These are phyloP conservation scores for Kwoniella sp. DNA, from an alignment of 768 basidiomycete genomes.

Conservation along the genomic window DNA sequence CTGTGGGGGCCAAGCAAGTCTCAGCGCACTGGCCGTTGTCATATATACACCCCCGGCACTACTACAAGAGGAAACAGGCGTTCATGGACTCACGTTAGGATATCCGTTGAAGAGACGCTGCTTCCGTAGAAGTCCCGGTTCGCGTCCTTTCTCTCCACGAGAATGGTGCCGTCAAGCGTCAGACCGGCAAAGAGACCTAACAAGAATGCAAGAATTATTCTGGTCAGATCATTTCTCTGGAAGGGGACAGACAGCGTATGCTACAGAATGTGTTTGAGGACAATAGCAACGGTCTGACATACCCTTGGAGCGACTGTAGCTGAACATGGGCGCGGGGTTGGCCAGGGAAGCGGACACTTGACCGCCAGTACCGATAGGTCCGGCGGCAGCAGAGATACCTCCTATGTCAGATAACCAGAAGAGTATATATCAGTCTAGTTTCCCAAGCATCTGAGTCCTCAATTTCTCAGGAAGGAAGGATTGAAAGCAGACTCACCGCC, in stretches of 20 bases:
- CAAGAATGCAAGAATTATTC: neutral
- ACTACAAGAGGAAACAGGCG: neutral
- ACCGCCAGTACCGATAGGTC: conserved; percentile 92
- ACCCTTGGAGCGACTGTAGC: conserved; percentile 95
- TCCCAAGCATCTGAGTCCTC: conserved; percentile 3
- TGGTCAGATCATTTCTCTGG: neutral
- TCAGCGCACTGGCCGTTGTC: too few relatives aligned
- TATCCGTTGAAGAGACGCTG: conserved; percentile 80
- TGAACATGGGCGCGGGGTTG: conserved; percentile 96
- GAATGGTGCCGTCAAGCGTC: conserved; percentile 88
- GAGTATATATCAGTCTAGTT: neutral
- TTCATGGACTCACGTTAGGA: conserved; percentile 62
- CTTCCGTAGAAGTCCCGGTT: conserved; percentile 97
- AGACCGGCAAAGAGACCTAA: conserved; percentile 90
- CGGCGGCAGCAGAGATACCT: conserved; percentile 68
- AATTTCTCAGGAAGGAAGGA: neutral
- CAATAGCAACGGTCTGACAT: conserved; percentile 33
- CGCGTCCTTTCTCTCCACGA: conserved; percentile 94
- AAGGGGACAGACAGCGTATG: neutral
- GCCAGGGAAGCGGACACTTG: conserved; percentile 73
- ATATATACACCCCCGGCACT: conserved; percentile 35
- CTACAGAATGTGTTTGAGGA: neutral
- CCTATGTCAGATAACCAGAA: conserved; percentile 27
- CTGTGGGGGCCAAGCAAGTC: conserved; percentile 42
- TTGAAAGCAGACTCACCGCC: conserved; percentile 65